Evolutionary conservation across 768 basidiomycete species (phyloP).

Genomic region (Termitomyces titanicus): DNA sequence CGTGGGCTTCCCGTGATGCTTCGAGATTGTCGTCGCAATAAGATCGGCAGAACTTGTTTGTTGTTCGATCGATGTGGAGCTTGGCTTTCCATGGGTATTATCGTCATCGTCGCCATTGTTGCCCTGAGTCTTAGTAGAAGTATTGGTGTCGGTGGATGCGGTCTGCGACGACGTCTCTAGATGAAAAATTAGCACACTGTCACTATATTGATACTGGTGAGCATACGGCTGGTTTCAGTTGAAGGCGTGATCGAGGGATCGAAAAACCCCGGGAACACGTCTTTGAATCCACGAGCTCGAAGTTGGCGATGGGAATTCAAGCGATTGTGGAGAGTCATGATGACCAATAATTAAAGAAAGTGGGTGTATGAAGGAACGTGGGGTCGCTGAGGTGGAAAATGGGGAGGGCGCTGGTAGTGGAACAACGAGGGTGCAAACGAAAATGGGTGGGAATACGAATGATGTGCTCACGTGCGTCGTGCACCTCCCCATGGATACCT

Average conservation of each 20-base stretch:
- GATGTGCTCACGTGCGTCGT: too few relatives aligned
- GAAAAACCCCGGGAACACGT: not conserved
- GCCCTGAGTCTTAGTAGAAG: too few relatives aligned
- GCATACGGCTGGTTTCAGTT: not conserved
- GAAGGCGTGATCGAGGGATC: not conserved
- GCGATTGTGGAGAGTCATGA: conserved; percentile 29
- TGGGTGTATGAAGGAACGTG: conserved; percentile 15
- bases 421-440: not conserved
- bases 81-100: not conserved
- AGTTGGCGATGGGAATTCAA: conserved; percentile 23
- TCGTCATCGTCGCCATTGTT: not conserved
- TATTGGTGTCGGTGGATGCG: not conserved
- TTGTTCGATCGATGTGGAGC: not conserved
- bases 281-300: conserved; percentile 13
- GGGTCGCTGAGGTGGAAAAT: conserved; percentile 2
- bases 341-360: conserved; percentile 7
- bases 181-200: not conserved
- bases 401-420: not conserved
- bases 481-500: too few relatives aligned
- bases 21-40: not conserved
- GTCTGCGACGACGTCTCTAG: not conserved
- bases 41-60: not conserved
- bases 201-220: not conserved
- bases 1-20: not conserved
- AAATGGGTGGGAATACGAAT: too few relatives aligned